Conservation (phyloP, 2,329 filamentous ascomycete species). For the Exophiala calicioides region DNA sequence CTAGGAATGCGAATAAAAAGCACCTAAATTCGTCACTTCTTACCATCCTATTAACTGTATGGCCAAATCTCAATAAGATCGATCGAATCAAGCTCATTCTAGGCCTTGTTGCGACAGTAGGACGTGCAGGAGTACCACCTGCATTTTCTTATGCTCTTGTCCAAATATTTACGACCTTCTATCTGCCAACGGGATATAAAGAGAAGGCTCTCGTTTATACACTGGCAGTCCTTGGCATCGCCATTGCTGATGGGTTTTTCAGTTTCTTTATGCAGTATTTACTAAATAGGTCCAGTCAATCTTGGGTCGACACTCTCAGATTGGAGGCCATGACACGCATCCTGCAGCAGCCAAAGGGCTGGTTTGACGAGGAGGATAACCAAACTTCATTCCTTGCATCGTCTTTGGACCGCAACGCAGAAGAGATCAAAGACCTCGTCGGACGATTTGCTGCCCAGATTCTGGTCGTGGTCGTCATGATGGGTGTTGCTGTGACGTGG, state of each 20-base stretch:
- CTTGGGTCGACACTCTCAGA: slow-evolving; percentile 75
- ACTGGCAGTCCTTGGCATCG: slow-evolving; percentile 67
- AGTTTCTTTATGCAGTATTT: slow-evolving; percentile 69
- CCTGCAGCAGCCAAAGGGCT: slow-evolving; percentile 72
- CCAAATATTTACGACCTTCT: slow-evolving; percentile 70
- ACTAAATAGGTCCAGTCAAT: slow-evolving; percentile 69
- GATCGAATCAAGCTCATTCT: slow-evolving; percentile 59
- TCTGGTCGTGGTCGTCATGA: slow-evolving; percentile 67
- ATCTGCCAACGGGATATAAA: slow-evolving; percentile 52
- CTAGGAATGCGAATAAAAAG: background rate
- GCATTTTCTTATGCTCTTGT: slow-evolving; percentile 76
- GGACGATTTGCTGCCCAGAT: slow-evolving; percentile 73
- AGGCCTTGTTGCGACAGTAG: slow-evolving; percentile 62
- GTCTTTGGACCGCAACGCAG: slow-evolving; percentile 75
- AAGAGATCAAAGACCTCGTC: slow-evolving; percentile 83
- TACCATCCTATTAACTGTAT: slow-evolving; percentile 67
- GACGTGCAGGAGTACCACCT: slow-evolving; percentile 69
- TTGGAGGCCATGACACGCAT: slow-evolving; percentile 67
- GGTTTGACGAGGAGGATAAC: slow-evolving; percentile 73
- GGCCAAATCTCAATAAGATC: slow-evolving; percentile 60
- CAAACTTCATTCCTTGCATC: slow-evolving; percentile 65
- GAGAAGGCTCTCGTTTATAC: slow-evolving; percentile 65
- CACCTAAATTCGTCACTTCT: slow-evolving; percentile 40
- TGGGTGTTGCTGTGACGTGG: slow-evolving; percentile 71
- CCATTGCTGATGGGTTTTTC: slow-evolving; percentile 64